These are phyloP conservation scores for Mortierella sp. DNA, from an alignment of 371 early-diverging fungal genomes.

Conservation along the genomic window DNA sequence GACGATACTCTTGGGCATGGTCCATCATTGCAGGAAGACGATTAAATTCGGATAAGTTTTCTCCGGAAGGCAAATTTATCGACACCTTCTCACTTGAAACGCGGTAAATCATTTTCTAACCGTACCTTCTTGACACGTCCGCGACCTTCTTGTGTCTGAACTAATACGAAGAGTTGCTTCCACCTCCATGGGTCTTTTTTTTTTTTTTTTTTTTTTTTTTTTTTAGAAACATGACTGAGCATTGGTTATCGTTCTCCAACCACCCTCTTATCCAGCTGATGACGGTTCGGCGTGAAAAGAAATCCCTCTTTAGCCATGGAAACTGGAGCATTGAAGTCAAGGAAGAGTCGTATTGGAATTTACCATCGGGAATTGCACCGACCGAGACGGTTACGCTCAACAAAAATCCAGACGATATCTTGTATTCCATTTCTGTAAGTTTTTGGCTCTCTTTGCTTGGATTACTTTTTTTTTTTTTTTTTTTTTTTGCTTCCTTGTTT, in stretches of 20 bases:
- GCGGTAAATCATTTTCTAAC: slow-evolving; percentile 13
- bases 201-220: too few species aligned
- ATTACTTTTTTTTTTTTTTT: background rate
- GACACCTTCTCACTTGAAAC: slow-evolving; percentile 10
- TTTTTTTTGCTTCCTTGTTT: too few species aligned
- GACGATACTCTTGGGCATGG: slow-evolving; percentile 45
- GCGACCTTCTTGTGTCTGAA: background rate
- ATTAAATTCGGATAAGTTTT: slow-evolving; percentile 25
- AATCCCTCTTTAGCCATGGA: slow-evolving; percentile 9
- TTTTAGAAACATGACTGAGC: background rate
- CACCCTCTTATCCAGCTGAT: slow-evolving; percentile 24
- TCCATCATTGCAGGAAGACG: slow-evolving; percentile 25
- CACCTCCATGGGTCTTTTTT: too few species aligned
- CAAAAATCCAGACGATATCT: slow-evolving; percentile 9
- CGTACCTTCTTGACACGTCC: background rate
- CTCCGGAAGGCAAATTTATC: slow-evolving; percentile 35
- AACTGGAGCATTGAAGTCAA: slow-evolving; percentile 35
- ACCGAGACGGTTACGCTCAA: slow-evolving; percentile 17
- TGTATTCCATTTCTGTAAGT: slow-evolving; percentile 43
- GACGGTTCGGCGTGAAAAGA: slow-evolving; percentile 21
- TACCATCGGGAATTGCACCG: slow-evolving; percentile 9
- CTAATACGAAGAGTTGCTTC: too few species aligned
- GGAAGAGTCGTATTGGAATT: slow-evolving; percentile 30
- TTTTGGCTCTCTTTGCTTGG: background rate
- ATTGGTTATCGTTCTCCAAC: slow-evolving; percentile 23